A percentile compares a stretch with the other conserved stretches of the same genome.
These are phyloP conservation scores for Lactifluus hygrophoroides DNA, from an alignment of 768 basidiomycete genomes.

Conservation along the genomic window DNA sequence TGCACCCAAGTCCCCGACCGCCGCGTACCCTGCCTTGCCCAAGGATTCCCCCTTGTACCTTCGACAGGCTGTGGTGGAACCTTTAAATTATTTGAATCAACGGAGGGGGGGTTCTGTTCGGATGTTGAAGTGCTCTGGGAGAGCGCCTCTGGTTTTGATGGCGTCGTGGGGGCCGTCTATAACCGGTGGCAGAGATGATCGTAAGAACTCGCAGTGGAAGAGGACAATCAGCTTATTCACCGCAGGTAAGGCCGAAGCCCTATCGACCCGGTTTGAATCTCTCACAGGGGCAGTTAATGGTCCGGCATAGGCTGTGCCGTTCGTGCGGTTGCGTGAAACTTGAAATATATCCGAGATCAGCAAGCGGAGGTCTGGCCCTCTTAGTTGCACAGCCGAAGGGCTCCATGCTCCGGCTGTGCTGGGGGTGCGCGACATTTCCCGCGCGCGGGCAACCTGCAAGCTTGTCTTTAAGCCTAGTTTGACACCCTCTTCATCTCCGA, in stretches of 20 bases:
- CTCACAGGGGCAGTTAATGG: slow-evolving; percentile 3
- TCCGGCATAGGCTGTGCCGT: not conserved
- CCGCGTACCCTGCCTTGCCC: not conserved
- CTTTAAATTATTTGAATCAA: not conserved
- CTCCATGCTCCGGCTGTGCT: not conserved
- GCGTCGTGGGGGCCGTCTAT: slow-evolving; percentile 11
- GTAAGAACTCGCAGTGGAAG: not conserved
- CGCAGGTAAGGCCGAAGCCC: slow-evolving; percentile 6
- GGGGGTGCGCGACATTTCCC: slow-evolving; percentile 26
- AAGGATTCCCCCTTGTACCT: accelerated
- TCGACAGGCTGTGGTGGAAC: not conserved
- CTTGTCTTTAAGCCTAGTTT: slow-evolving; percentile 35
- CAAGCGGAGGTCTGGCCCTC: not conserved
- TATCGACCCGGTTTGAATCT: not conserved
- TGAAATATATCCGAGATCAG: slow-evolving; percentile 7
- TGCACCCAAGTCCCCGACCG: not conserved
- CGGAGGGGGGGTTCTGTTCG: not conserved
- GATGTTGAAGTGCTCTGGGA: slow-evolving; percentile 5
- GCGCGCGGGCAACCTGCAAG: slow-evolving; percentile 31
- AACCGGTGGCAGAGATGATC: not conserved
- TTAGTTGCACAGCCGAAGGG: slow-evolving; percentile 6
- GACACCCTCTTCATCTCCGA: slow-evolving; percentile 33
- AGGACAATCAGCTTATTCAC: not conserved
- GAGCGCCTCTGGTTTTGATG: not conserved
- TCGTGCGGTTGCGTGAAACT: not conserved